Evolutionary conservation across 2,329 filamentous ascomycete species (phyloP), one percentile per base, ranked within the genome.

Genomic region (Trichoderma cornu-damae): DNA sequence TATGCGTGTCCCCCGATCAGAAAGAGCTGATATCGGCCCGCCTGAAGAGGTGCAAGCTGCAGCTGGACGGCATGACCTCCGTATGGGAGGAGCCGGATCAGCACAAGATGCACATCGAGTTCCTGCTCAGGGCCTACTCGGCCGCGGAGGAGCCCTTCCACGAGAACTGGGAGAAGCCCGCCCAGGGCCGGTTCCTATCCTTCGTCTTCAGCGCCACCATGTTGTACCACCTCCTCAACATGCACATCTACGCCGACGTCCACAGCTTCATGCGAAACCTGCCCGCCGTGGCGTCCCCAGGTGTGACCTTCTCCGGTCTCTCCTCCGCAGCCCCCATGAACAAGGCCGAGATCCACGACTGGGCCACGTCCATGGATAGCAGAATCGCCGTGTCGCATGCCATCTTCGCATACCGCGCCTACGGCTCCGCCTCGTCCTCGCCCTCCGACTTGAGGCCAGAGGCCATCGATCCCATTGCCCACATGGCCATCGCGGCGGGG

Each of bases 171-270:
- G 65, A 66, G 16, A 56, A 62, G 0, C 16, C 55, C 2, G 68
- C 68, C 0, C 62, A 65, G 44, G 59, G 56, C 0, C 67, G 72
- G 7, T 63, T 74, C 22, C 66, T 68, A 14, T 62, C 60, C 2
- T 60, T 70, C 9, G 60, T 70, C 3, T 69, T 71, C 1, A 70
- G 71, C 20, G 65, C 69, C 1, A 59, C 65, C 3, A 70, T 73
- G 62, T 66, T 75, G 0, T 71, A 73, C 43, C 69, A 74, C 40
- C 62, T 75, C 2, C 66, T 75, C 43, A 67, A 59, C 2, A 61
- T 76, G 12, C 69, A 74, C 34, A 60, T 76, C 0, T 69, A 69
- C 28, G 65, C 71, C 4, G 72, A 77, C 28, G 61, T 71, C 0
- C 58, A 65, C 3, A 65, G 60, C 2, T 64, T 74, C 7, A 67